Evolutionary conservation across 148 eudicot species (phyloP), one percentile per base, ranked within the genome.

Genomic region (Spergularia marina): DNA sequence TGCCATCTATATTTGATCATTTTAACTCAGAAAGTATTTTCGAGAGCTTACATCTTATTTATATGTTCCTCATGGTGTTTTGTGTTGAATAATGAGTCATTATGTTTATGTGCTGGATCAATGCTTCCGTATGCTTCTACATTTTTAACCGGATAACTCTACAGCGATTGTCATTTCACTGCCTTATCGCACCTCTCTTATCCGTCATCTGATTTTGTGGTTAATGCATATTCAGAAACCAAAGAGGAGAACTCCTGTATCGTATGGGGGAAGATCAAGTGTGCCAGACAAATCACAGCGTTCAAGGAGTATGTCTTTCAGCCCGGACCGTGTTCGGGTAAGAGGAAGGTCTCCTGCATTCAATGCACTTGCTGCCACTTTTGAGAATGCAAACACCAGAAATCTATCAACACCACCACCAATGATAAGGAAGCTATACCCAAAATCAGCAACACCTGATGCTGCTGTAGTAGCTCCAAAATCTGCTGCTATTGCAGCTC

Each of bases 321-420:
- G 94, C 82, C 87, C 95, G 16, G 99, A 96, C 12, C 85, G 99
- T 73, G 90, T 85, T 17, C 91, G 99, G 40, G 97, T 91, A 20
- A 85, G 99, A 82, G 99, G 99, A 64, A 83, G 98, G 77, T 96
- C 99, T 80, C 99, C 98, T 63, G 99, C 98, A 64, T 96, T 96
- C 77, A 92, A 88, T 81, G 94, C 94, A 41, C 87, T 96, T 36
- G 99, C 99, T 61, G 96, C 99, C 74, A 88, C 79, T 66, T 96
- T 96, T 59, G 99, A 96, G 84, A 88, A 82, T 63, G 74, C 92
- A 60, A 96, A 84, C 78, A 81, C 97, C 55, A 85, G 99, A 68
- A 96, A 96, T 77, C 88, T 96, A 44, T 96, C 99, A 56, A 96
- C 99, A 61, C 99, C 99, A 73, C 99, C 99, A 53, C 99, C 99